A percentile compares a stretch with the other conserved stretches of the same genome.
Conservation (phyloP, 2,329 filamentous ascomycete species). For the Fusarium sp. region DNA sequence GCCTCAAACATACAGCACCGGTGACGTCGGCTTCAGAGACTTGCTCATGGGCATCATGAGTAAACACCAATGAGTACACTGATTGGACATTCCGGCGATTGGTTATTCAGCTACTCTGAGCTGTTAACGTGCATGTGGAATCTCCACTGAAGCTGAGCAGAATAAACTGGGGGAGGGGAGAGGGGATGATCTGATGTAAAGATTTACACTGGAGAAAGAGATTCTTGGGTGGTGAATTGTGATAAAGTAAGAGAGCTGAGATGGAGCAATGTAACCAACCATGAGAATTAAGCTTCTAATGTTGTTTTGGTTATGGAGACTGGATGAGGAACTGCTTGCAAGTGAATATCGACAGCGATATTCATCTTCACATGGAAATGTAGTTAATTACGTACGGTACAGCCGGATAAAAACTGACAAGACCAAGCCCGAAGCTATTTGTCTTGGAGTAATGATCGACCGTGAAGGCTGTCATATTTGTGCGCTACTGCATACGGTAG, state of each 20-base stretch:
- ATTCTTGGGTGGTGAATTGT: slow-evolving; percentile 20
- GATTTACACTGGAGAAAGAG: slow-evolving; percentile 12
- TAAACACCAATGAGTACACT: background rate
- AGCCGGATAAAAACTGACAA: background rate
- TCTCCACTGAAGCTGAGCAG: background rate
- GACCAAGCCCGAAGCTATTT: slow-evolving; percentile 5
- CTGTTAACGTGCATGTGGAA: slow-evolving; percentile 3
- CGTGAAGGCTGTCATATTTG: slow-evolving; percentile 11
- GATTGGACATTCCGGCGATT: slow-evolving; percentile 1
- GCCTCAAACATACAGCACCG: background rate
- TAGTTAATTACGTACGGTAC: background rate
- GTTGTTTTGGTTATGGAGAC: background rate
- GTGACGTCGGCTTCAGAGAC: background rate
- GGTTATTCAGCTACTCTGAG: slow-evolving; percentile 10
- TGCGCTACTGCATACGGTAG: slow-evolving; percentile 9
- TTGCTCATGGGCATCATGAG: slow-evolving; percentile 12
- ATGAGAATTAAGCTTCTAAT: slow-evolving; percentile 4
- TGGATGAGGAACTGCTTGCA: background rate
- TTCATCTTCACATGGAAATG: background rate
- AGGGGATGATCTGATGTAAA: slow-evolving; percentile 12
- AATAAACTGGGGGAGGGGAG: background rate
- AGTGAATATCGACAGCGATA: background rate
- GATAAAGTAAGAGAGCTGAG: slow-evolving; percentile 5
- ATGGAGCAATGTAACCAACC: slow-evolving; percentile 14
- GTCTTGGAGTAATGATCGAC: slow-evolving; percentile 20